Evolutionary conservation across 305 asterid species (phyloP).

Genomic region (Rubia balearica): DNA sequence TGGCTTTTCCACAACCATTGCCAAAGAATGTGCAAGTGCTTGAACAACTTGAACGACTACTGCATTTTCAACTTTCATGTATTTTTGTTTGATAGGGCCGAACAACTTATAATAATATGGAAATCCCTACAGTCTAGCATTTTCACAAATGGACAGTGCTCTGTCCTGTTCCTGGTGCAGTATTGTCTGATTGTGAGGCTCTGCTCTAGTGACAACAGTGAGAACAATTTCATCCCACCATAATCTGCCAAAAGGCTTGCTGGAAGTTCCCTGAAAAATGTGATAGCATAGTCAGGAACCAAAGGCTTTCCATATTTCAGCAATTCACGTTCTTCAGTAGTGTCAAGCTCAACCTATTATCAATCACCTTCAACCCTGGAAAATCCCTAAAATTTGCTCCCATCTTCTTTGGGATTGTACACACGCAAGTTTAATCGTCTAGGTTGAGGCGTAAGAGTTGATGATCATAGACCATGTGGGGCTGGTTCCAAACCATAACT

Average conservation of each 20-base stretch:
- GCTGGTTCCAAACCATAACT: too few species aligned
- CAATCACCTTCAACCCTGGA: neutral
- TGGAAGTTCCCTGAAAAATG: constrained; percentile 29
- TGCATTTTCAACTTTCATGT: constrained; percentile 82
- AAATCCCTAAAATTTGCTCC: constrained; percentile 6
- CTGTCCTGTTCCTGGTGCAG: constrained; percentile 63
- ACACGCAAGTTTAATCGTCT: too few species aligned
- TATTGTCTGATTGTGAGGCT: constrained; percentile 34
- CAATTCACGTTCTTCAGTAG: too few species aligned
- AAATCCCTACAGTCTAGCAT: constrained; percentile 84
- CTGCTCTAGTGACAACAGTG: constrained; percentile 59
- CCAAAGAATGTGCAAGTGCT: constrained; percentile 14
- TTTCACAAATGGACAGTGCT: constrained; percentile 71
- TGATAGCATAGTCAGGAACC: constrained; percentile 77
- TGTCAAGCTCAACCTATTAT: neutral
- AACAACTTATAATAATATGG: constrained; percentile 61
- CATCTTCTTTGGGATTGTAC: too few species aligned
- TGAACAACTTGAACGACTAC: constrained; percentile 86
- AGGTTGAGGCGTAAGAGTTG: too few species aligned
- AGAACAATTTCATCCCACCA: constrained; percentile 96
- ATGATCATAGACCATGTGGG: too few species aligned
- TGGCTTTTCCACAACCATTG: constrained; percentile 39
- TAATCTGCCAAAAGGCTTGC: constrained; percentile 60
- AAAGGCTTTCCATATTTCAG: constrained; percentile 73
- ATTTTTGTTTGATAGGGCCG: constrained; percentile 73